These are phyloP conservation scores for Metschnikowia bowlesiae DNA, from an alignment of 805 yeast genomes.

Conservation along the genomic window DNA sequence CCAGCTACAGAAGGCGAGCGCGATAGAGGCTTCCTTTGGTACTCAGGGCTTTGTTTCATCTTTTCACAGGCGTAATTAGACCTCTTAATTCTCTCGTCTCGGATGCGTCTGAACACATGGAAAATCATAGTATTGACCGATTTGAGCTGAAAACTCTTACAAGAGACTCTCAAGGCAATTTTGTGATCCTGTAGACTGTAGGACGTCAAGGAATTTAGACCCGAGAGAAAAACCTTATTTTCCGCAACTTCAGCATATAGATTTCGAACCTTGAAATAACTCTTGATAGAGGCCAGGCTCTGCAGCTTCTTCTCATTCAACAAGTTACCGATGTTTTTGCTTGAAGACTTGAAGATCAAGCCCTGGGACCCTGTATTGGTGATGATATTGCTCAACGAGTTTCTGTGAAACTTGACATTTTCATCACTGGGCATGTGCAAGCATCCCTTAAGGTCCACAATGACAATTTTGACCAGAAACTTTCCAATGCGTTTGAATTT, in stretches of 20 bases:
- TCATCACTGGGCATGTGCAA: slow-evolving; percentile 28
- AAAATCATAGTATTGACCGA: slow-evolving; percentile 38
- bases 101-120: slow-evolving; percentile 28
- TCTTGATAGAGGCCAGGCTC: slow-evolving; percentile 15
- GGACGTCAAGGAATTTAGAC: slow-evolving; percentile 22
- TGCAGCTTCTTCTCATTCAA: slow-evolving; percentile 2
- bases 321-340: slow-evolving; percentile 19
- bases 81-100: slow-evolving; percentile 25
- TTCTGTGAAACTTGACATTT: slow-evolving; percentile 15
- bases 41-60: background rate
- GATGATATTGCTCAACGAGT: slow-evolving; percentile 25
- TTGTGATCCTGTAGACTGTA: slow-evolving; percentile 23
- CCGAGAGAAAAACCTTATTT: slow-evolving; percentile 25
- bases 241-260: slow-evolving; percentile 29
- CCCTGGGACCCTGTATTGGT: slow-evolving; percentile 21
- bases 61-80: slow-evolving; percentile 25
- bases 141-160: slow-evolving; percentile 25
- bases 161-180: slow-evolving; percentile 20
- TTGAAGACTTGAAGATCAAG: slow-evolving; percentile 25
- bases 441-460: slow-evolving; percentile 28
- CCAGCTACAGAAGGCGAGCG: background rate
- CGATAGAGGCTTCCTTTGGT: background rate
- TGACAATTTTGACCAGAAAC: slow-evolving; percentile 20
- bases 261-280: slow-evolving; percentile 29
- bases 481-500: background rate